phyloP scores from a whole-genome alignment of 78 protist species.

The Mantamonas sphyraenae region DNA sequence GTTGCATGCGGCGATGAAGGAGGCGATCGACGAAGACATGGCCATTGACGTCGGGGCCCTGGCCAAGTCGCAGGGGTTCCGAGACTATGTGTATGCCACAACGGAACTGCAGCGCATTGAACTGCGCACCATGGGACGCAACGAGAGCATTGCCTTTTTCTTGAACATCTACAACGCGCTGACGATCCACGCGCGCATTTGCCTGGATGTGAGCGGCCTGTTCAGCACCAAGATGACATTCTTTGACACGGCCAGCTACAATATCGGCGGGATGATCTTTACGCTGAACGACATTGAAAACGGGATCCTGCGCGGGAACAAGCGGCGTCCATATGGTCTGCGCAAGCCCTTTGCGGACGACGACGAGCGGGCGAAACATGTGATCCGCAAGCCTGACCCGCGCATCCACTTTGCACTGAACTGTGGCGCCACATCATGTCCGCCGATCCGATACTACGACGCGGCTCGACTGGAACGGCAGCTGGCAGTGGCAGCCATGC shows the following conservation, averaged over 20 bases:
- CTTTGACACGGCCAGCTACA: not conserved
- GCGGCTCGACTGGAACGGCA: not conserved
- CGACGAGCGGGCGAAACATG: not conserved
- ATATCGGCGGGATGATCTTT: conserved; percentile 10
- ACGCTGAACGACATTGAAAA: conserved; percentile 18
- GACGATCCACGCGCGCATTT: conserved; percentile 6
- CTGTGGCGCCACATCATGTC: conserved; percentile 38
- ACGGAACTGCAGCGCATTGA: not conserved
- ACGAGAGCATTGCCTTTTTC: conserved; percentile 12
- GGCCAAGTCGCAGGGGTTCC: not conserved
- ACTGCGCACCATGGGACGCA: not conserved
- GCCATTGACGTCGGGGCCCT: not conserved
- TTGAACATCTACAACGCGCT: conserved; percentile 27
- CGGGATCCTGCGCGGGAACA: conserved; percentile 25
- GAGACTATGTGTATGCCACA: not conserved
- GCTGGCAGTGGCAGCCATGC: not conserved
- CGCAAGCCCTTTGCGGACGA: not conserved
- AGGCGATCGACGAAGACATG: not conserved
- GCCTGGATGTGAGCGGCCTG: too few relatives aligned
- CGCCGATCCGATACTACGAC: conserved; percentile 20
- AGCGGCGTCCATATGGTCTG: not conserved
- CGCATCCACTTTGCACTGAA: conserved; percentile 44
- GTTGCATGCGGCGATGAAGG: too few relatives aligned
- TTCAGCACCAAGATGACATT: too few relatives aligned
- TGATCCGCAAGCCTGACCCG: not conserved